phyloP scores from a whole-genome alignment of 208 protist species.

The Phytomonas serpens region DNA sequence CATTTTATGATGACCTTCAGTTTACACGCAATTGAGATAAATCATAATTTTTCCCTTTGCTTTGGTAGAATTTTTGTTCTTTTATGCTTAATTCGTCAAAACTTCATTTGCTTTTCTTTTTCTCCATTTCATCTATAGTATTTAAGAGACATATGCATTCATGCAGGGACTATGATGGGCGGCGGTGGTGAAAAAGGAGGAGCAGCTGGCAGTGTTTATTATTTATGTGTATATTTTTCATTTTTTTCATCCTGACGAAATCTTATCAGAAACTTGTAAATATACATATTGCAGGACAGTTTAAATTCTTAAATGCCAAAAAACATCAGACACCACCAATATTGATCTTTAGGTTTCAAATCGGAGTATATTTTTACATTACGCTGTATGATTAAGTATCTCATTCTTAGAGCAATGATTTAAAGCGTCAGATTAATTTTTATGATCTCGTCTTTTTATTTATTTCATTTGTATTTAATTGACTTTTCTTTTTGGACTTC shows the following conservation, averaged over 20 bases:
- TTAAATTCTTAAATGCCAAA: background rate
- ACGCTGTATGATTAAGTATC: background rate
- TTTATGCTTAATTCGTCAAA: background rate
- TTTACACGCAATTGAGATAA: background rate
- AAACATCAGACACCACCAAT: background rate
- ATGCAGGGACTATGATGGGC: background rate
- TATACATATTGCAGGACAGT: background rate
- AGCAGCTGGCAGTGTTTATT: background rate
- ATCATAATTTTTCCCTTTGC: conserved; percentile 6
- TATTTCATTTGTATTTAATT: background rate
- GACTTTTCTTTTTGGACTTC: conserved; percentile 4
- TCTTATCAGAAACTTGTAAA: background rate
- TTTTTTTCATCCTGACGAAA: background rate
- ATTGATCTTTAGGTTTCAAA: background rate
- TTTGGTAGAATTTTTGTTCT: conserved; percentile 6
- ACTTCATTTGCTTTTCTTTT: background rate
- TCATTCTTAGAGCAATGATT: background rate
- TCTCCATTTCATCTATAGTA: background rate
- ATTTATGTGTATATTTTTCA: background rate
- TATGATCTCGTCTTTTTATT: background rate
- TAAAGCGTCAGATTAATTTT: background rate
- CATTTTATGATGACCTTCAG: background rate
- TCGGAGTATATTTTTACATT: background rate
- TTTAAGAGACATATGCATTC: background rate
- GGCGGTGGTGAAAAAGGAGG: background rate